These are phyloP conservation scores for Carex kokanica DNA, from an alignment of 176 grass and related monocot genomes.

Conservation along the genomic window DNA sequence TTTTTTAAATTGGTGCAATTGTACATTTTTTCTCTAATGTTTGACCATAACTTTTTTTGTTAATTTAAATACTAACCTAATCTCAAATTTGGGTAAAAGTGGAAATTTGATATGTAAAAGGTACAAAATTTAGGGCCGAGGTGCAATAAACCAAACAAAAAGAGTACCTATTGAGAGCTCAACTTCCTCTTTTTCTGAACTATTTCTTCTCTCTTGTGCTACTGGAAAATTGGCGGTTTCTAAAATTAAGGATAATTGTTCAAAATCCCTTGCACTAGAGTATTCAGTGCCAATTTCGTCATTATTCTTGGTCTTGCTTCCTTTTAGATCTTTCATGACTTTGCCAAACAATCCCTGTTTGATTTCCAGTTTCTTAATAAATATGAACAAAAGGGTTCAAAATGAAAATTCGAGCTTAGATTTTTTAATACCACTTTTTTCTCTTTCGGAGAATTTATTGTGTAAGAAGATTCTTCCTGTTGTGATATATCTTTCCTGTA, in stretches of 20 bases:
- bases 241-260: slow-evolving; percentile 70
- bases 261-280: slow-evolving; percentile 34
- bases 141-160: slow-evolving; percentile 1
- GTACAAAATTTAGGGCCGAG: not conserved
- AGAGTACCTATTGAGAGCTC: slow-evolving; percentile 76
- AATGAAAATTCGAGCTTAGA: slow-evolving; percentile 20
- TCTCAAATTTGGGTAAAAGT: no score
- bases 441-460: slow-evolving; percentile 68
- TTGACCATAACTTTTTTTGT: not conserved
- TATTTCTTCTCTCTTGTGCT: slow-evolving; percentile 49
- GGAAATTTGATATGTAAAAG: no score
- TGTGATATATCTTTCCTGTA: slow-evolving; percentile 41
- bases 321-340: slow-evolving; percentile 85
- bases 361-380: slow-evolving; percentile 22
- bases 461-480: slow-evolving; percentile 52
- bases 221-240: slow-evolving; percentile 53
- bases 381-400: not conserved
- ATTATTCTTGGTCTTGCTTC: slow-evolving; percentile 63
- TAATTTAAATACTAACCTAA: not conserved
- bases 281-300: slow-evolving; percentile 43
- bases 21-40: not conserved
- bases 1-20: not conserved
- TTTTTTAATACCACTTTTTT: slow-evolving; percentile 67
- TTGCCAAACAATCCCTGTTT: slow-evolving; percentile 79
- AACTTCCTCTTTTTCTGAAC: slow-evolving; percentile 44